Base-by-base conservation (phyloP, 1,139 yeast species). In the Debaryomyces robertsiae region DNA sequence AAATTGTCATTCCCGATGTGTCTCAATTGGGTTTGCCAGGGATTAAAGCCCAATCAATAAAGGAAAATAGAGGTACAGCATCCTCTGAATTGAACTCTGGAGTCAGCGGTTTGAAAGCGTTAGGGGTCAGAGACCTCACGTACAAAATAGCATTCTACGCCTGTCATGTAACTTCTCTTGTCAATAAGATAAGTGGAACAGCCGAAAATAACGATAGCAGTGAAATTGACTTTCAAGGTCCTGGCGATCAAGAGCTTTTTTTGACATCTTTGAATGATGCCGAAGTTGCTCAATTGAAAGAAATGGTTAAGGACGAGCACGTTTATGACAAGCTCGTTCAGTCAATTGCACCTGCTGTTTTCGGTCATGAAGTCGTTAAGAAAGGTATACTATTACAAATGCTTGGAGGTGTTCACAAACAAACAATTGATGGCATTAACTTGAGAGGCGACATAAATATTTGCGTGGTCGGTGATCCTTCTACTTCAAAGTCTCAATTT, bases 391-490 rank as follows among this genome's bases (percentile, higher is more conserved):
- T 93, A 27, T 69, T 93, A 43, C 98, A 93, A 66, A 68, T 93
- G 56, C 73, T 93, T 54, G 96, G 98, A 36, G 99, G 99, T 55
- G 98, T 94, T 30, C 99, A 93, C 65, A 93, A 93, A 62, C 74
- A 81, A 44, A 94, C 99, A 0, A 81, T 90, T 24, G 98, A 93
- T 64, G 98, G 98, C 18, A 93, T 93, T 51, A 86, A 90, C 53
- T 75, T 93, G 49, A 82, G 99, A 73, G 99, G 99, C 53, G 99
- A 94, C 60, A 93, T 93, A 57, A 93, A 93, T 60, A 86, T 93
- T 40, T 93, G 99, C 71, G 78, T 93, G 52, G 98, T 93, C 39
- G 99, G 99, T 39, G 99, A 93, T 60, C 99, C 99, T 1, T 91
- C 98, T 1, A 93, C 98, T 7, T 90, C 98, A 22, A 93, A 93